phyloP scores from a whole-genome alignment of 2,329 filamentous ascomycete species.

The Aspergillus texensis region DNA sequence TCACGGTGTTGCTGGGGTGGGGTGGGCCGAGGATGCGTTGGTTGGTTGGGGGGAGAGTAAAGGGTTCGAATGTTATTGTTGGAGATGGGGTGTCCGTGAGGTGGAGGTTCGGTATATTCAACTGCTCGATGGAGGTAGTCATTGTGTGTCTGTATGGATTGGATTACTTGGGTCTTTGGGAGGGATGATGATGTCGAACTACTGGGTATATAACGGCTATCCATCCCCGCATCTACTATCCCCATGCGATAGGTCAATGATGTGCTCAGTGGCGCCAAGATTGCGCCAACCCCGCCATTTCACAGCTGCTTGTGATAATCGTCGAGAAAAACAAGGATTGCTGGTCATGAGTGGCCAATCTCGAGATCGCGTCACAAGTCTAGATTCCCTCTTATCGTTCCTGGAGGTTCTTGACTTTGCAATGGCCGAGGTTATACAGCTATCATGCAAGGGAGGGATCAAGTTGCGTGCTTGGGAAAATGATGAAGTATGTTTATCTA shows the following conservation, averaged over 20 bases:
- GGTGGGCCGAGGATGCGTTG: slow-evolving; percentile 45
- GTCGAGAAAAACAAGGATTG: neutral
- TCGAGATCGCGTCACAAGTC: neutral
- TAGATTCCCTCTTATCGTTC: neutral
- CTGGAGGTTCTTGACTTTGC: neutral
- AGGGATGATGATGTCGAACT: neutral
- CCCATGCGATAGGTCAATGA: neutral
- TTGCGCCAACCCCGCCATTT: neutral
- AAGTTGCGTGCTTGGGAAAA: neutral
- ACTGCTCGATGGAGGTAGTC: neutral
- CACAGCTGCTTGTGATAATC: slow-evolving; percentile 26
- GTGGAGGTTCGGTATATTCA: slow-evolving; percentile 17
- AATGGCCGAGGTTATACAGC: neutral
- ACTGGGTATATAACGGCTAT: neutral
- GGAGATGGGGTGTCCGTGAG: slow-evolving; percentile 16
- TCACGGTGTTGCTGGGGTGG: slow-evolving; percentile 42
- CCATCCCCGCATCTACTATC: neutral
- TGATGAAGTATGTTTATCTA: neutral
- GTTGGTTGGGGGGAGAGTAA: slow-evolving; percentile 45
- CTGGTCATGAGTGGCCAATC: neutral
- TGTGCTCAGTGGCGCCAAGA: slow-evolving; percentile 1
- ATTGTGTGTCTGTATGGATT: neutral
- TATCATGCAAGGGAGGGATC: neutral
- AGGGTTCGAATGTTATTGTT: slow-evolving; percentile 39
- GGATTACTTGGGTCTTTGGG: neutral